Conservation (phyloP, 2,329 filamentous ascomycete genomes). For the Orbilia quercus region DNA sequence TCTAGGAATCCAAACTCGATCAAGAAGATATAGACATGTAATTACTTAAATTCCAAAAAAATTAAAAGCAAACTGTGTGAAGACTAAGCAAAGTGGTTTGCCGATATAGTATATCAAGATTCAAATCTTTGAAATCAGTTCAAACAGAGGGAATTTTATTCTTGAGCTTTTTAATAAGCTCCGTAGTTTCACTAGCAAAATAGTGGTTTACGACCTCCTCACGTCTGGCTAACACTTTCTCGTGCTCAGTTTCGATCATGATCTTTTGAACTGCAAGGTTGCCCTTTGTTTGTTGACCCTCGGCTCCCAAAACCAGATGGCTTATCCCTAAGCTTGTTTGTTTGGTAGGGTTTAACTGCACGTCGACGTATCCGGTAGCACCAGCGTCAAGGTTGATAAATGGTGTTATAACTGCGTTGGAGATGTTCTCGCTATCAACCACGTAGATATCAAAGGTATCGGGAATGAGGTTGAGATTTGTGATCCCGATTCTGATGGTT, state of each 20-base stretch:
- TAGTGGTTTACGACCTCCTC: slow-evolving; percentile 16
- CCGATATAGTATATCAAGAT: too few relatives aligned
- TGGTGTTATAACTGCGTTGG: neutral
- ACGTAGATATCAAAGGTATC: slow-evolving; percentile 38
- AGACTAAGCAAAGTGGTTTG: too few relatives aligned
- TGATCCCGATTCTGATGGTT: slow-evolving; percentile 14
- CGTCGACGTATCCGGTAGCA: slow-evolving; percentile 11
- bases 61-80: too few relatives aligned
- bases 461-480: slow-evolving; percentile 12
- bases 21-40: too few relatives aligned
- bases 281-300: slow-evolving; percentile 23
- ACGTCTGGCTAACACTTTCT: neutral
- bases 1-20: too few relatives aligned
- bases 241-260: slow-evolving; percentile 21
- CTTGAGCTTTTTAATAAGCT: slow-evolving; percentile 15
- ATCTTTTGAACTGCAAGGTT: slow-evolving; percentile 23
- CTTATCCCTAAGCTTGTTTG: slow-evolving; percentile 22
- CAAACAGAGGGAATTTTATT: too few relatives aligned
- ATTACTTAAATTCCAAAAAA: too few relatives aligned
- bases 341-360: slow-evolving; percentile 5
- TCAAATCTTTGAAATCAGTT: too few relatives aligned
- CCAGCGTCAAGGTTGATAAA: slow-evolving; percentile 24
- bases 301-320: slow-evolving; percentile 33
- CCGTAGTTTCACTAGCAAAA: slow-evolving; percentile 28
- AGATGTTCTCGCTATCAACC: slow-evolving; percentile 32